phyloP scores from a whole-genome alignment of 2,329 filamentous ascomycete species.

The Fusarium pseudonygamai region DNA sequence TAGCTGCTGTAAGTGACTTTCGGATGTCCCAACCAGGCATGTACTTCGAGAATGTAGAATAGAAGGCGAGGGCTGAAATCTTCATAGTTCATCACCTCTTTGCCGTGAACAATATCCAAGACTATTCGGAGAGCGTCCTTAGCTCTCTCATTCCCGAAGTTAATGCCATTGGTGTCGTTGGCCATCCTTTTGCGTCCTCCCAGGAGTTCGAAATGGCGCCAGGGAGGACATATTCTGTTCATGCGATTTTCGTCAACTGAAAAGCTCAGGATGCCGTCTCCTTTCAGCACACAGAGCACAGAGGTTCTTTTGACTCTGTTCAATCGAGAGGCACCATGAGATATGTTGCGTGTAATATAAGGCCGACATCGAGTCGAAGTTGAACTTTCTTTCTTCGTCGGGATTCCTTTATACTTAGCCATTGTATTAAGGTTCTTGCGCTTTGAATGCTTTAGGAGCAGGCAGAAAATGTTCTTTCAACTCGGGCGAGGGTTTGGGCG shows the following conservation, averaged over 20 bases:
- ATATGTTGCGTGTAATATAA: too few species aligned
- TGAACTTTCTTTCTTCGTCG: background rate
- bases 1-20: background rate
- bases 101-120: constrained; percentile 9
- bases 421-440: background rate
- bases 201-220: background rate
- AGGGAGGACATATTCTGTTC: background rate
- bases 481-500: background rate
- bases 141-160: background rate
- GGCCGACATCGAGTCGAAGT: background rate
- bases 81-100: background rate
- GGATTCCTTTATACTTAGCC: background rate
- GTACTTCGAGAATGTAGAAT: constrained; percentile 23
- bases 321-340: background rate
- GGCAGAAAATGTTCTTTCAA: background rate
- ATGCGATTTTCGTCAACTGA: constrained; percentile 4
- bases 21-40: constrained; percentile 15
- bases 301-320: background rate
- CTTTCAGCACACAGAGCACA: background rate
- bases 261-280: background rate
- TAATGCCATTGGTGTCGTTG: background rate
- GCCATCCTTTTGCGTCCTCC: background rate
- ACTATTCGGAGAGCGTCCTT: constrained; percentile 6
- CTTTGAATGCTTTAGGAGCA: background rate
- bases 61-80: constrained; percentile 7